Conservation (phyloP, 768 basidiomycete genomes). For the Termitomyces sp. region DNA sequence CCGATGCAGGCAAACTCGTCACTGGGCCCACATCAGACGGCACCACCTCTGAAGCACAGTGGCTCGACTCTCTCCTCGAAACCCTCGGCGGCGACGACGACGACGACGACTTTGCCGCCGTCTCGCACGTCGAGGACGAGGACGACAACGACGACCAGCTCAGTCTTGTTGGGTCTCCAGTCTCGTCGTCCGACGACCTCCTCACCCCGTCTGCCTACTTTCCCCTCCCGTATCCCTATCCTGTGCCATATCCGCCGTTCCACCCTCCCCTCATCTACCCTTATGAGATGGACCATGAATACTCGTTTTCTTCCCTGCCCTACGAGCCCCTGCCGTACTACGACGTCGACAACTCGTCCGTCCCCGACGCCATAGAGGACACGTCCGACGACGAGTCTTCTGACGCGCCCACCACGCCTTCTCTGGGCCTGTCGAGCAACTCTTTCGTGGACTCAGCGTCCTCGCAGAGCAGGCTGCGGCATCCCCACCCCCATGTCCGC, state of each 20-base stretch:
- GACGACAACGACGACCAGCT: slow-evolving; percentile 55
- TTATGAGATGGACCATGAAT: slow-evolving; percentile 37
- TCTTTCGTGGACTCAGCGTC: slow-evolving; percentile 49
- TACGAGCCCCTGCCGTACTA: slow-evolving; percentile 60
- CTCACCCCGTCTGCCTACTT: slow-evolving; percentile 43
- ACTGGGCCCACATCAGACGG: slow-evolving; percentile 26
- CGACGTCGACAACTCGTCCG: slow-evolving; percentile 62
- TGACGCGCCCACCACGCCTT: slow-evolving; percentile 61
- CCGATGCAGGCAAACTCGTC: slow-evolving; percentile 62
- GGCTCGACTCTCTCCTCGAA: slow-evolving; percentile 80
- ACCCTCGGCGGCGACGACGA: slow-evolving; percentile 62
- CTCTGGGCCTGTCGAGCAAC: slow-evolving; percentile 50
- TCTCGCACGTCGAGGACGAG: slow-evolving; percentile 45
- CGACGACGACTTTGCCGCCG: slow-evolving; percentile 47
- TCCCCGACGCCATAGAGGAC: slow-evolving; percentile 82
- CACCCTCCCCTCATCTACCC: slow-evolving; percentile 51
- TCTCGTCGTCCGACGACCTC: slow-evolving; percentile 77
- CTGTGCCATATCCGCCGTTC: slow-evolving; percentile 61
- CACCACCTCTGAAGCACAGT: slow-evolving; percentile 64
- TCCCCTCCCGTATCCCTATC: slow-evolving; percentile 57
- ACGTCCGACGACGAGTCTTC: slow-evolving; percentile 77
- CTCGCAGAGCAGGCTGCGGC: slow-evolving; percentile 43
- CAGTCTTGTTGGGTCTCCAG: slow-evolving; percentile 64
- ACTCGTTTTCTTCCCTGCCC: slow-evolving; percentile 38
- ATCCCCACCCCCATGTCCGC: slow-evolving; percentile 54